Percentiles rank a stretch among this genome's conserved stretches.
These are phyloP conservation scores for Ogataea ganodermae DNA, from an alignment of 805 yeast genomes.

Conservation along the genomic window DNA sequence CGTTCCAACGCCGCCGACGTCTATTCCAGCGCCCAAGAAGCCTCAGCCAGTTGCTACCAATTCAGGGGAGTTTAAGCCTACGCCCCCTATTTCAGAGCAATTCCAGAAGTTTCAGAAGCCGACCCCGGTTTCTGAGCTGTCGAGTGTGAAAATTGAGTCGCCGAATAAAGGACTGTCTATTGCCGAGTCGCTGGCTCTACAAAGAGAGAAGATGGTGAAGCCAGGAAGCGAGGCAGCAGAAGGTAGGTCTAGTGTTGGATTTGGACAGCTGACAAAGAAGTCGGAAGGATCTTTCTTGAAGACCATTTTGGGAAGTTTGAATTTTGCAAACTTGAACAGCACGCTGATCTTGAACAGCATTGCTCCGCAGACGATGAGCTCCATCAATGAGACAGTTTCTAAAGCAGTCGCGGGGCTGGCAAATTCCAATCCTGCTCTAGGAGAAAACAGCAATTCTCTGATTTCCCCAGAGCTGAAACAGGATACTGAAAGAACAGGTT, in stretches of 20 bases:
- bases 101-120: conserved; percentile 25
- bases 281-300: conserved; percentile 19
- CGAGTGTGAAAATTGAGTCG: conserved; percentile 6
- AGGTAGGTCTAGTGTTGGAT: neutral
- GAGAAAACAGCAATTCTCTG: neutral
- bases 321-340: conserved; percentile 11
- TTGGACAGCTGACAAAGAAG: conserved; percentile 8
- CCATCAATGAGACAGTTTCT: conserved; percentile 19
- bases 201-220: conserved; percentile 45
- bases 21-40: conserved; percentile 13
- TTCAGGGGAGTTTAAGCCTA: conserved; percentile 5
- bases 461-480: neutral
- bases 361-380: conserved; percentile 14
- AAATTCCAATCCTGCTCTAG: neutral
- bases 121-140: conserved; percentile 9
- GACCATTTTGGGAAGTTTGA: conserved; percentile 15
- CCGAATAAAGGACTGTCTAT: conserved; percentile 45
- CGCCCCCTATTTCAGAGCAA: conserved; percentile 17
- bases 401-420: conserved; percentile 11
- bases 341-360: conserved; percentile 15
- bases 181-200: conserved; percentile 61
- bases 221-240: neutral
- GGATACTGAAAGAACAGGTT: conserved; percentile 7
- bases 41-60: neutral
- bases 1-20: conserved; percentile 18